These are phyloP conservation scores for Colletotrichum sp. DNA, from an alignment of 2,329 filamentous ascomycete genomes.

Conservation along the genomic window DNA sequence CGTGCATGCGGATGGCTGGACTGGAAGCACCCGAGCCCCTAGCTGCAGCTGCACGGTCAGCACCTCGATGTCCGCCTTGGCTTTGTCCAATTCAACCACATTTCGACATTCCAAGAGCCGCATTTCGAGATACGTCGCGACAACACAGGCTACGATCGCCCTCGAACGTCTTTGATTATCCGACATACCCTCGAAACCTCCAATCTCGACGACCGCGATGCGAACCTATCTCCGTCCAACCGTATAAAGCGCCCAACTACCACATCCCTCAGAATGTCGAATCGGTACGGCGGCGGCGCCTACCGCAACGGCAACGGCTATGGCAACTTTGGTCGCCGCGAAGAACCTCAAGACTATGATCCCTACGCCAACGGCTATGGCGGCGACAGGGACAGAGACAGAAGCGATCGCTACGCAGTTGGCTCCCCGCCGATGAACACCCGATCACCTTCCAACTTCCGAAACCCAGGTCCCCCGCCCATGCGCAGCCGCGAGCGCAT, in stretches of 20 bases:
- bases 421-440: constrained; percentile 29
- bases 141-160: not conserved
- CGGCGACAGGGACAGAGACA: constrained; percentile 37
- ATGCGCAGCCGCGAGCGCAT: constrained; percentile 30
- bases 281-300: constrained; percentile 31
- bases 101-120: not conserved
- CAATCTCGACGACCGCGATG: constrained; percentile 7
- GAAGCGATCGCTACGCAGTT: constrained; percentile 45
- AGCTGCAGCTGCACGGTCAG: not conserved
- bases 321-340: constrained; percentile 49
- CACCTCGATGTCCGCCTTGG: not conserved
- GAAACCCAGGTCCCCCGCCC: constrained; percentile 31
- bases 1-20: constrained; percentile 13
- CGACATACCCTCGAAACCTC: not conserved
- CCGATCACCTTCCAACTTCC: constrained; percentile 30
- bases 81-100: not conserved
- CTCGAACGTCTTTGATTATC: not conserved
- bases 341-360: constrained; percentile 60
- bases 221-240: not conserved
- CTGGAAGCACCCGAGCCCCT: constrained; percentile 2
- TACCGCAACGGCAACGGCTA: constrained; percentile 48
- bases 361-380: constrained; percentile 49
- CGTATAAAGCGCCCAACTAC: constrained; percentile 13
- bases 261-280: constrained; percentile 19
- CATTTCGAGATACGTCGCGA: not conserved